phyloP scores from a whole-genome alignment of 164 flowering plant species.

The Magnolia sinica region DNA sequence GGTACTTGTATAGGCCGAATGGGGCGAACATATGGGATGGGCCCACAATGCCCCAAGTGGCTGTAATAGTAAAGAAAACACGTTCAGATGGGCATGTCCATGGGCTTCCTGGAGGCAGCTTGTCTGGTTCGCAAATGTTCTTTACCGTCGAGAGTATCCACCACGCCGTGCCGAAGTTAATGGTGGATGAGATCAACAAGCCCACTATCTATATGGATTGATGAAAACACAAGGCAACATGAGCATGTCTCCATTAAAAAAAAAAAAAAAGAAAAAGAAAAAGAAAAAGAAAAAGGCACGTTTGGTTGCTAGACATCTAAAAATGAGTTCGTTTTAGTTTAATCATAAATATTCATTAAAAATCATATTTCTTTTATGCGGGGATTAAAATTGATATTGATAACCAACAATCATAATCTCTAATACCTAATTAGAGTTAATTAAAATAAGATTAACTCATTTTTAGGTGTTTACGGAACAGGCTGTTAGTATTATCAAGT shows the following conservation, averaged over 20 bases:
- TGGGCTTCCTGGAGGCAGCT: slow-evolving; percentile 55
- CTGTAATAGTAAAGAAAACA: slow-evolving; percentile 89
- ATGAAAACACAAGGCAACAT: slow-evolving; percentile 17
- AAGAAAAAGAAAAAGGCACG: neutral
- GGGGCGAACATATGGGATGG: slow-evolving; percentile 73
- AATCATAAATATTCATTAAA: too few species aligned
- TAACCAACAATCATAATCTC: too few species aligned
- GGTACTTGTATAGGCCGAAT: slow-evolving; percentile 54
- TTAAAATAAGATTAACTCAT: too few species aligned
- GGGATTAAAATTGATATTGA: too few species aligned
- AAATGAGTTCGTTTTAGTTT: too few species aligned
- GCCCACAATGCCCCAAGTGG: slow-evolving; percentile 87
- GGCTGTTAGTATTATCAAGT: too few species aligned
- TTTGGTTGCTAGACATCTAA: neutral
- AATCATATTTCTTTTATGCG: too few species aligned
- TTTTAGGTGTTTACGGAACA: too few species aligned
- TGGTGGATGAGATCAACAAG: slow-evolving; percentile 13
- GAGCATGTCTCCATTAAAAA: neutral
- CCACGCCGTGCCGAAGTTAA: slow-evolving; percentile 59
- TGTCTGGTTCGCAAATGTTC: slow-evolving; percentile 55
- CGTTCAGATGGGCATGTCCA: slow-evolving; percentile 88
- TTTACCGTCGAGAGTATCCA: slow-evolving; percentile 43
- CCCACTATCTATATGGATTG: slow-evolving; percentile 52
- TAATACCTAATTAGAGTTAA: too few species aligned
- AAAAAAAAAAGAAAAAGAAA: too few species aligned